Percentiles rank a stretch among this genome's conserved stretches.
Evolutionary conservation across 73 alveolate species (phyloP).

Genomic region (Tetrahymena borealis): DNA sequence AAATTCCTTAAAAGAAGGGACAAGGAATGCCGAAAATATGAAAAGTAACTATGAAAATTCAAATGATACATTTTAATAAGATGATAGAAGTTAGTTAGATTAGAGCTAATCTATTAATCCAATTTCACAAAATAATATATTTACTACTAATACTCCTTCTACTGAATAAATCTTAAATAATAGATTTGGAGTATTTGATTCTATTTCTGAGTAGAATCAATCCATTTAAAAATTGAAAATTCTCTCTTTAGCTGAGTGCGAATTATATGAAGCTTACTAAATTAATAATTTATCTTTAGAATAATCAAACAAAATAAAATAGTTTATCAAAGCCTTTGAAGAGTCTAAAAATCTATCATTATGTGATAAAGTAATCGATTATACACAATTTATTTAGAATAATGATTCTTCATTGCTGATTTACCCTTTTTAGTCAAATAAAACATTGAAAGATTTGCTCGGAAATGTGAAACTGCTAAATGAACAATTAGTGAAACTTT

Average conservation of each 20-base stretch:
- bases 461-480: background rate
- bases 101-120: too few relatives aligned
- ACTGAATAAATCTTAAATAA: background rate
- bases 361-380: background rate
- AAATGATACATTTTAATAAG: too few relatives aligned
- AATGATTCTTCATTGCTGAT: background rate
- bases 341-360: background rate
- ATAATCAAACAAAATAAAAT: background rate
- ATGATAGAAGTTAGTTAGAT: too few relatives aligned
- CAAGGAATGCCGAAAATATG: too few relatives aligned
- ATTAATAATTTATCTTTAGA: background rate
- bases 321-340: background rate
- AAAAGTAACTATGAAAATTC: too few relatives aligned
- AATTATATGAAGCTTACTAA: background rate
- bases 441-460: background rate
- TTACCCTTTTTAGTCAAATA: background rate
- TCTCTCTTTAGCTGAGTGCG: background rate
- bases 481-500: background rate
- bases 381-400: background rate
- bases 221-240: background rate
- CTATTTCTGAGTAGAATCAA: background rate
- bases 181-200: background rate
- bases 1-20: too few relatives aligned
- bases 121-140: background rate
- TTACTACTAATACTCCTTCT: background rate